Evolutionary conservation across 306 rosid genomes (phyloP).

Genomic region (Corylus americana): DNA sequence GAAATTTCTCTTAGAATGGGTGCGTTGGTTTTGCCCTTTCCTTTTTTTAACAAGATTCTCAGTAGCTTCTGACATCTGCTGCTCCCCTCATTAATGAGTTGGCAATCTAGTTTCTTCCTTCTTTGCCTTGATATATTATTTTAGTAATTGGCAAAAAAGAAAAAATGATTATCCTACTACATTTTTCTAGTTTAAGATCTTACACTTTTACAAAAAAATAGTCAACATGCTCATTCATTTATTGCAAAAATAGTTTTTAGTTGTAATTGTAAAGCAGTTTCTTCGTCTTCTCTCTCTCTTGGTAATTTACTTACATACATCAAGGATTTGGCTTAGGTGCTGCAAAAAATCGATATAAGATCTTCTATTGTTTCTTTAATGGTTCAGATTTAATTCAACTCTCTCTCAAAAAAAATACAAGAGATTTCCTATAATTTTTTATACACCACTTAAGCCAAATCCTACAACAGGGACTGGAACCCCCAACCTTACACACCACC

Average conservation of each 20-base stretch:
- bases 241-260: background rate
- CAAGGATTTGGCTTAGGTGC: background rate
- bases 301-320: background rate
- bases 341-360: too few species aligned
- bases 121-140: slow-evolving; percentile 1
- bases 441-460: too few species aligned
- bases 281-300: background rate
- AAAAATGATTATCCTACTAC: background rate
- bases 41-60: slow-evolving; percentile 3
- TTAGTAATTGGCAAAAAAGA: background rate
- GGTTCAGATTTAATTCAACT: too few species aligned
- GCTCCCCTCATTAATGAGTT: background rate
- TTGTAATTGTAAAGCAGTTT: background rate
- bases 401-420: too few species aligned
- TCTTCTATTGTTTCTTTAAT: too few species aligned
- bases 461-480: background rate
- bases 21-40: slow-evolving; percentile 25
- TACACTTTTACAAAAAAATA: background rate
- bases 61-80: background rate
- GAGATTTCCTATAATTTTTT: too few species aligned
- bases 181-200: background rate
- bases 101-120: background rate
- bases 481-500: background rate
- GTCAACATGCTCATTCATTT: background rate
- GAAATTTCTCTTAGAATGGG: slow-evolving; percentile 79